Evolutionary conservation across 306 rosid genomes (phyloP).

Genomic region (Cucurbita pepo): DNA sequence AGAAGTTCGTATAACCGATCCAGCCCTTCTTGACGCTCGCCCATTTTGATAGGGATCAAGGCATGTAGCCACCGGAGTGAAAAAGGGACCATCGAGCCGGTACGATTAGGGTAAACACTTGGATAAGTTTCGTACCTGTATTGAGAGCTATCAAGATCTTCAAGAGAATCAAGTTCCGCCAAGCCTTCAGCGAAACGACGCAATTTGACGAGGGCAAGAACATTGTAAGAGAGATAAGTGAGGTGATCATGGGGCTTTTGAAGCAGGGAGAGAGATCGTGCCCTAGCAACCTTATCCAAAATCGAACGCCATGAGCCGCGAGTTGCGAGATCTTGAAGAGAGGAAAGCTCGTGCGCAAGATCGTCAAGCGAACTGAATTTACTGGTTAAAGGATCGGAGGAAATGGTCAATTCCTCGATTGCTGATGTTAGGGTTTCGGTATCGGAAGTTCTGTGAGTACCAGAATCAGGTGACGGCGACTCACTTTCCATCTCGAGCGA

Average conservation of each 20-base stretch:
- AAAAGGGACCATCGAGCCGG: conserved; percentile 89
- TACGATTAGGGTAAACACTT: conserved; percentile 31
- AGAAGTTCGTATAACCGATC: conserved; percentile 54
- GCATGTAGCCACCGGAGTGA: conserved; percentile 77
- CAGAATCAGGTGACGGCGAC: conserved; percentile 11
- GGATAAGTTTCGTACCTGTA: conserved; percentile 67
- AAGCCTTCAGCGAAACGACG: conserved; percentile 79
- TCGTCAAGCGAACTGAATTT: conserved; percentile 34
- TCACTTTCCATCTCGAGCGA: conserved; percentile 9
- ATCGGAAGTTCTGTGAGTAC: conserved; percentile 17
- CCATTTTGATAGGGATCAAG: conserved; percentile 52
- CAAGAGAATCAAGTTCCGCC: conserved; percentile 63
- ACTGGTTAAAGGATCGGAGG: conserved; percentile 30
- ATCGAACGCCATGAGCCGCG: conserved; percentile 93
- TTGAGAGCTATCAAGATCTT: conserved; percentile 45
- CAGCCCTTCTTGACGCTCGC: conserved; percentile 59
- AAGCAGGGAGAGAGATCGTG: conserved; percentile 65
- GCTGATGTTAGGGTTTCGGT: conserved; percentile 11
- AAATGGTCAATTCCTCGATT: conserved; percentile 9
- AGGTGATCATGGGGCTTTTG: conserved; percentile 80
- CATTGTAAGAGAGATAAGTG: conserved; percentile 60
- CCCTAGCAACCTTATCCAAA: conserved; percentile 65
- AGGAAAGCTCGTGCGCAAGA: conserved; percentile 43
- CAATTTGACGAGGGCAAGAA: conserved; percentile 64
- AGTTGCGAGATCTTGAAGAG: conserved; percentile 59